Conservation (phyloP, 2,329 filamentous ascomycete species). For the Xylariaceae sp. region DNA sequence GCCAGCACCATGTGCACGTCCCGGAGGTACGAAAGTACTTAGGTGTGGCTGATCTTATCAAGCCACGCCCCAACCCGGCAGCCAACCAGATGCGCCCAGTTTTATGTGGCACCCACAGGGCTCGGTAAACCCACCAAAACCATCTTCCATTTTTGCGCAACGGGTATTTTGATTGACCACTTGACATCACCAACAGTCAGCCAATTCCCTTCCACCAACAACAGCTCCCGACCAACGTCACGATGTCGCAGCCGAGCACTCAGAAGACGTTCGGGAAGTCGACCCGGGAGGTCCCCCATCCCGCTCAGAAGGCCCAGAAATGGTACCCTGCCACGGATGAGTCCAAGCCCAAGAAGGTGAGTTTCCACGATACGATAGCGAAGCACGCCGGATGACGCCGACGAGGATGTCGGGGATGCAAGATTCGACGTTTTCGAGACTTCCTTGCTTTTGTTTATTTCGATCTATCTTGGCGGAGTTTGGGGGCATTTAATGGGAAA, state of each 20-base stretch:
- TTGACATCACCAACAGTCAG: constrained; percentile 25
- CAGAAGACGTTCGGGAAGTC: constrained; percentile 95
- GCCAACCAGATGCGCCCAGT: constrained; percentile 9
- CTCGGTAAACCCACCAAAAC: constrained; percentile 34
- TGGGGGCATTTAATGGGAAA: background rate
- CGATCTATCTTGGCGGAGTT: background rate
- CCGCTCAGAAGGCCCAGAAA: constrained; percentile 91
- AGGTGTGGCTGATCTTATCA: constrained; percentile 13
- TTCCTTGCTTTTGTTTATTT: background rate
- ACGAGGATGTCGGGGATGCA: background rate
- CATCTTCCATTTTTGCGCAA: constrained; percentile 31
- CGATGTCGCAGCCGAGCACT: constrained; percentile 68
- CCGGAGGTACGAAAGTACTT: constrained; percentile 4
- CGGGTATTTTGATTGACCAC: constrained; percentile 26
- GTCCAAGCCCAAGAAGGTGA: constrained; percentile 86
- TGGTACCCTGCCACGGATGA: constrained; percentile 98
- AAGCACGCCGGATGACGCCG: constrained; percentile 4
- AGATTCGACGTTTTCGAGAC: background rate
- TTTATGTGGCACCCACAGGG: constrained; percentile 29
- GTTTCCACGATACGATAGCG: constrained; percentile 40
- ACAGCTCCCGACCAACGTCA: constrained; percentile 48
- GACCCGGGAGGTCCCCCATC: constrained; percentile 82
- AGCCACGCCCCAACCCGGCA: constrained; percentile 10
- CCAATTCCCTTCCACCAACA: constrained; percentile 28
- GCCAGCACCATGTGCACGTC: too few relatives aligned